Conservation (phyloP, 805 yeast species). For the Isabelozyma rhagii region DNA sequence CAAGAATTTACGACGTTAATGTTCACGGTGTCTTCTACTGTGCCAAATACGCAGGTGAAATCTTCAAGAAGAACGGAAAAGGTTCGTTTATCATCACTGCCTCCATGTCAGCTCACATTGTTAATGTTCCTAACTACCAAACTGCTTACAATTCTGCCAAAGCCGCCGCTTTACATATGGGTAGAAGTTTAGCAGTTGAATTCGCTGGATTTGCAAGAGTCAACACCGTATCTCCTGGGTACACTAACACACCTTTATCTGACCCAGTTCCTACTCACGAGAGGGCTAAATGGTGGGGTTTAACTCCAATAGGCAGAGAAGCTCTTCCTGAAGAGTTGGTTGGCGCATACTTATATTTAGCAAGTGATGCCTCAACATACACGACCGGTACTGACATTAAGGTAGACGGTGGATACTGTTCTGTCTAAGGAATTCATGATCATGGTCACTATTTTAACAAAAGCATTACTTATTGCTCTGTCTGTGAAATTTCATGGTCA, state of each 20-base stretch:
- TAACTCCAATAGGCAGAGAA: conserved; percentile 47
- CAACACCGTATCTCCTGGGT: conserved; percentile 43
- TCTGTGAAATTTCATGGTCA: too few relatives aligned
- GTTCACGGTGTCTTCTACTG: conserved; percentile 43
- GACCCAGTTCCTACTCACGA: conserved; percentile 30
- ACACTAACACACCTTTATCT: conserved; percentile 38
- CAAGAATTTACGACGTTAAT: conserved; percentile 39
- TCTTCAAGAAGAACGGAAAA: conserved; percentile 35
- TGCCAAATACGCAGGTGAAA: conserved; percentile 39
- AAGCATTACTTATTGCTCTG: too few relatives aligned
- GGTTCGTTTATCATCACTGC: conserved; percentile 45
- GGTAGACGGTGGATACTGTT: conserved; percentile 47
- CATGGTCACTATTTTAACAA: too few relatives aligned
- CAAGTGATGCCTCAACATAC: conserved; percentile 41
- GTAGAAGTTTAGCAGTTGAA: conserved; percentile 43
- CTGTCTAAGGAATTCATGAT: too few relatives aligned
- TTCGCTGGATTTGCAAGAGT: conserved; percentile 48
- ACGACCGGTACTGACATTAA: conserved; percentile 44
- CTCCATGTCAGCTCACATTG: conserved; percentile 48
- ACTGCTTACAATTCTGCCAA: conserved; percentile 48
- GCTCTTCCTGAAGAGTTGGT: conserved; percentile 41
- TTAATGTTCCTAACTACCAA: conserved; percentile 43
- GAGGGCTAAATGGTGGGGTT: conserved; percentile 36
- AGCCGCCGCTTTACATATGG: conserved; percentile 42
- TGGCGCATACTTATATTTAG: conserved; percentile 44